Evolutionary conservation across 495 filamentous ascomycete species (phyloP).

Genomic region (Oleoguttula mirabilis): DNA sequence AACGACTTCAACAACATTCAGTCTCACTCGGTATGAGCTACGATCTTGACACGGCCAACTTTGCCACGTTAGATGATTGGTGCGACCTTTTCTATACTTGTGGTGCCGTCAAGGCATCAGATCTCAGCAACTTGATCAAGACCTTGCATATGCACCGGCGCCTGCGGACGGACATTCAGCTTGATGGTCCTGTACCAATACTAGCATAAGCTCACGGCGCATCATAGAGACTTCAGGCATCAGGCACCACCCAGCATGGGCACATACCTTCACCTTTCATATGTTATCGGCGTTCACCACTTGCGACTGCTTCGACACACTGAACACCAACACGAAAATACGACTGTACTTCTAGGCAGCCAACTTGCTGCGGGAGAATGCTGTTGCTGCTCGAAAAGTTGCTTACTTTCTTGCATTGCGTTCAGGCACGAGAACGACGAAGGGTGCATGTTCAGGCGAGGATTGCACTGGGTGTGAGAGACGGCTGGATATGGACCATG

Average conservation of each 20-base stretch:
- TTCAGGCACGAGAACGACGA: no score
- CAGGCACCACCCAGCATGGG: no score
- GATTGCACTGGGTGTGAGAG: no score
- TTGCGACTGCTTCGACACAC: background rate
- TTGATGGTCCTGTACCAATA: conserved; percentile 3
- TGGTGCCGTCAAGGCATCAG: background rate
- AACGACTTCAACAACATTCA: conserved; percentile 1
- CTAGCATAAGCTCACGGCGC: conserved; percentile 5
- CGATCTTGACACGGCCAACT: conserved; percentile 4
- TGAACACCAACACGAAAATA: background rate
- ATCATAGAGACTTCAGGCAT: background rate
- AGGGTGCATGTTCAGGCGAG: no score
- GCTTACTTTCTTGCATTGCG: background rate
- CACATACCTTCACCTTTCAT: background rate
- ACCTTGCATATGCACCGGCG: conserved; percentile 3
- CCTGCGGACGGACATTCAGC: conserved; percentile 2
- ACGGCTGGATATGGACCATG: no score
- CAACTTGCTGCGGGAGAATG: background rate
- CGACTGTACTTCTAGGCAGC: background rate
- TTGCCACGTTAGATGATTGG: conserved; percentile 8
- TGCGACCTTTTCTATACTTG: background rate
- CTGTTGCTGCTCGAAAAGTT: background rate
- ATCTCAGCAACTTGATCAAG: background rate
- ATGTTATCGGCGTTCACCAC: background rate
- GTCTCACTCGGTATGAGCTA: conserved; percentile 15